Evolutionary conservation across 2,329 filamentous ascomycete species (phyloP), one percentile per base, ranked within the genome.

Genomic region (Exophiala sp.): DNA sequence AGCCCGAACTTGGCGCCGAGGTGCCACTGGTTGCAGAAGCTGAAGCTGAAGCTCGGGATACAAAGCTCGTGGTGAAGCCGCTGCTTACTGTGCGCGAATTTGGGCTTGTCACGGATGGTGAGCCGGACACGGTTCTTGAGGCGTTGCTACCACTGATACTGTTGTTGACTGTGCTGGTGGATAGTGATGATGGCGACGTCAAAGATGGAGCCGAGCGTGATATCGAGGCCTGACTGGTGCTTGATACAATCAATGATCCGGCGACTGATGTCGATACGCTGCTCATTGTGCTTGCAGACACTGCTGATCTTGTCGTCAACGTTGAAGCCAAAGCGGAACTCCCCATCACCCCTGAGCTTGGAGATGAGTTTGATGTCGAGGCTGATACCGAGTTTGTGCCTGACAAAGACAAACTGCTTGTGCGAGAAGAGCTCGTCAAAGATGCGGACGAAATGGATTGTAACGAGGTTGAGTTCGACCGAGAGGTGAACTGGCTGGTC

Each of bases 21-120:
- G 10, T 21, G 11, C 10, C 13, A 42, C 1, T 21, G 11, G 39
- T 24, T 3, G 21, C n/a, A 16, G 24, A 30, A 5, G 40, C 22
- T n/a, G 14, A 5, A 16, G 40, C 40, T 43, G 40, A 19, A 24
- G 40, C 9, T 32, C 14, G 13, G 10, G 40, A 30, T 2, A 29
- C 11, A n/a, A 24, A 34, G 32, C 39, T 47, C 18, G 38, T 38
- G 29, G 39, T 24, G 30, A 39, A 43, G 30, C 38, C 23, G n/a
- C 18, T 16, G 22, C 23, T 43, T 10, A 19, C 27, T 19, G 40
- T 18, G 6, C 5, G 6, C 6, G 32, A n/a, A n/a, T n/a, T 39
- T 5, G 40, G 23, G 8, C 10, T 11, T 21, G 6, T 21, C n/a
- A 13, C 14, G 18, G 40, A 22, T 16, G 32, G 34, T 16, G 38